These are phyloP conservation scores for Trichoderma semiorbis DNA, from an alignment of 2,329 filamentous ascomycete species.

Conservation along the genomic window DNA sequence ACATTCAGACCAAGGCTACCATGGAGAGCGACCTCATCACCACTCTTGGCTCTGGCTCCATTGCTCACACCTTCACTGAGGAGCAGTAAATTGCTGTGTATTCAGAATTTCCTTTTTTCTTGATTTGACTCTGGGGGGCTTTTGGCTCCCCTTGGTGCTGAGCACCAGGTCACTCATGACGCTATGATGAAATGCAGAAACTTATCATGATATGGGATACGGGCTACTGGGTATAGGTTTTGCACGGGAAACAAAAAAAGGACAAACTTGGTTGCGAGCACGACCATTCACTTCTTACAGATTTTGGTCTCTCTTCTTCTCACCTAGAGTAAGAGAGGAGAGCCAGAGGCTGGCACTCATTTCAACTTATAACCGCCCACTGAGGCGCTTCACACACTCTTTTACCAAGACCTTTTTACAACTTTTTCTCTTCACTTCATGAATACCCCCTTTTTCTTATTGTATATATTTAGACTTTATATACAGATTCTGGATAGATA, in stretches of 20 bases:
- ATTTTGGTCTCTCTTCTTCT: slow-evolving; percentile 19
- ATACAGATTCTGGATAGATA: slow-evolving; percentile 11
- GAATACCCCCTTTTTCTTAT: slow-evolving; percentile 22
- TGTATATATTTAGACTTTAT: slow-evolving; percentile 28
- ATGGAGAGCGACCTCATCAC: slow-evolving; percentile 47
- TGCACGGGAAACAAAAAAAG: slow-evolving; percentile 16
- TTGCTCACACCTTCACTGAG: slow-evolving; percentile 25
- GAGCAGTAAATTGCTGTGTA: neutral
- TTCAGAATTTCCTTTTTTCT: neutral
- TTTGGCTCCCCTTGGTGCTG: slow-evolving; percentile 22
- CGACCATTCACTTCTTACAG: slow-evolving; percentile 23
- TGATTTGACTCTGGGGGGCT: neutral
- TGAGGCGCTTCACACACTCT: slow-evolving; percentile 26
- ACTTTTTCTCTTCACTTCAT: slow-evolving; percentile 5
- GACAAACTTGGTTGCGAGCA: slow-evolving; percentile 19
- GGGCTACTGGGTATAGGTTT: slow-evolving; percentile 4
- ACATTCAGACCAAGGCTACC: slow-evolving; percentile 54
- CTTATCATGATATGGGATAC: slow-evolving; percentile 21
- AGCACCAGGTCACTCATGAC: slow-evolving; percentile 25
- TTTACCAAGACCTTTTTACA: slow-evolving; percentile 16
- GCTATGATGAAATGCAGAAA: slow-evolving; percentile 24
- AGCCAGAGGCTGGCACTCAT: slow-evolving; percentile 31
- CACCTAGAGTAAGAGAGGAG: slow-evolving; percentile 6
- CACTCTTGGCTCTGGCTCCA: slow-evolving; percentile 42
- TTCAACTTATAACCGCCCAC: slow-evolving; percentile 20